phyloP scores from a whole-genome alignment of 2,329 filamentous ascomycete genomes.

The Fusarium veterinarium region DNA sequence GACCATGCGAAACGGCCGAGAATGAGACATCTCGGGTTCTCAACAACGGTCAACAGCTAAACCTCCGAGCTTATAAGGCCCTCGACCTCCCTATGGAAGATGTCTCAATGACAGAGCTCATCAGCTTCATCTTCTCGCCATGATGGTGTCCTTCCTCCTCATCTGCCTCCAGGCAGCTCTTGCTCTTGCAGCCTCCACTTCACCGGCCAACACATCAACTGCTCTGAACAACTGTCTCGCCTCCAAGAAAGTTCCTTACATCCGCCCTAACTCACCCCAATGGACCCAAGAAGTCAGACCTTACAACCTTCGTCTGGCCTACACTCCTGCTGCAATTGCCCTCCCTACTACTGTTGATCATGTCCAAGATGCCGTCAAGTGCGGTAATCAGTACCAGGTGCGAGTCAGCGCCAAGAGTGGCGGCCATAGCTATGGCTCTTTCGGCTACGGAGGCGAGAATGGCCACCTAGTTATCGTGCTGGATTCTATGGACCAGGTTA shows the following conservation, averaged over 20 bases:
- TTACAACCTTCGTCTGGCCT: conserved; percentile 50
- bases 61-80: neutral
- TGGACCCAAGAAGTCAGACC: conserved; percentile 51
- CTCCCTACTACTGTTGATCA: conserved; percentile 51
- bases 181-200: neutral
- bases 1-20: neutral
- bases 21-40: neutral
- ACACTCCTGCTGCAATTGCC: conserved; percentile 47
- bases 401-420: conserved; percentile 64
- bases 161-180: neutral
- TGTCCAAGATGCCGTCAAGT: conserved; percentile 58
- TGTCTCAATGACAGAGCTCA: neutral
- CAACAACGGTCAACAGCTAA: neutral
- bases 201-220: neutral
- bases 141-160: conserved; percentile 11
- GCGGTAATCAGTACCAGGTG: conserved; percentile 54
- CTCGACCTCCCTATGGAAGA: rapidly evolving
- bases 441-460: conserved; percentile 56
- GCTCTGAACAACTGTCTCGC: conserved; percentile 44
- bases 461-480: conserved; percentile 56
- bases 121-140: neutral
- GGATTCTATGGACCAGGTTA: conserved; percentile 53
- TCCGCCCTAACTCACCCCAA: conserved; percentile 26
- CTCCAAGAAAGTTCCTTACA: conserved; percentile 35
- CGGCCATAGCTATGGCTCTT: conserved; percentile 66